These are phyloP conservation scores for Hapsidospora chrysogenum DNA, from an alignment of 495 filamentous ascomycete genomes.

Conservation along the genomic window DNA sequence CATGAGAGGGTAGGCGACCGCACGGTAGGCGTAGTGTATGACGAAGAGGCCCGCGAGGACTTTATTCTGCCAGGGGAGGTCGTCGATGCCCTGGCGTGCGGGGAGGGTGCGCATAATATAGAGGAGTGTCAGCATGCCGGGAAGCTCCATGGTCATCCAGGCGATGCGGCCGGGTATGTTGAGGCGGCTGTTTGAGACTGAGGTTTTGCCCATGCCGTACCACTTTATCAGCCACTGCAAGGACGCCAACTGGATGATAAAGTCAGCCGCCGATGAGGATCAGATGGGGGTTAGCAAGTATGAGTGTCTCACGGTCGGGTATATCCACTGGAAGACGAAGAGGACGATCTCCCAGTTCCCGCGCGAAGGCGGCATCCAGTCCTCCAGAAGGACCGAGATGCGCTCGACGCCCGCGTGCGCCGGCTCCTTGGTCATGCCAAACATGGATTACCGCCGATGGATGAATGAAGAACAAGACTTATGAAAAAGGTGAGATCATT, in stretches of 20 bases:
- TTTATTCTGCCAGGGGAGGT: slow-evolving; percentile 52
- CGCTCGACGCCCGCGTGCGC: too few species aligned
- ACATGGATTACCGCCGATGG: too few species aligned
- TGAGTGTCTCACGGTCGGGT: slow-evolving; percentile 17
- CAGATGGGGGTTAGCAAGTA: too few species aligned
- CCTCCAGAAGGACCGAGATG: slow-evolving; percentile 22
- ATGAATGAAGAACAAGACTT: too few species aligned
- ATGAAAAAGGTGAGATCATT: too few species aligned
- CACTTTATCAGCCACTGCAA: slow-evolving; percentile 46
- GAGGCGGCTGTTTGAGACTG: slow-evolving; percentile 42
- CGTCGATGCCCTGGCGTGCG: slow-evolving; percentile 24
- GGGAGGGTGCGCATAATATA: slow-evolving; percentile 60
- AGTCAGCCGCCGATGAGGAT: slow-evolving; percentile 1
- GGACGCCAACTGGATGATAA: slow-evolving; percentile 28
- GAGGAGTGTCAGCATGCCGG: slow-evolving; percentile 57
- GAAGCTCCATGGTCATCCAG: slow-evolving; percentile 77
- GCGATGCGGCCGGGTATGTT: slow-evolving; percentile 80
- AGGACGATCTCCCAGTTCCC: slow-evolving; percentile 31
- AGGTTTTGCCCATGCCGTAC: slow-evolving; percentile 81
- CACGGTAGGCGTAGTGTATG: slow-evolving; percentile 80
- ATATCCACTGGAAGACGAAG: slow-evolving; percentile 33
- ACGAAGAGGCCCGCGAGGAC: slow-evolving; percentile 47
- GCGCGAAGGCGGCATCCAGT: slow-evolving; percentile 35
- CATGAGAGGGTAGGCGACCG: slow-evolving; percentile 61
- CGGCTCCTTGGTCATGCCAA: too few species aligned